Evolutionary conservation across 1,284 basidiomycete genomes (phyloP).

Genomic region (Sanghuangporus sanghuang): DNA sequence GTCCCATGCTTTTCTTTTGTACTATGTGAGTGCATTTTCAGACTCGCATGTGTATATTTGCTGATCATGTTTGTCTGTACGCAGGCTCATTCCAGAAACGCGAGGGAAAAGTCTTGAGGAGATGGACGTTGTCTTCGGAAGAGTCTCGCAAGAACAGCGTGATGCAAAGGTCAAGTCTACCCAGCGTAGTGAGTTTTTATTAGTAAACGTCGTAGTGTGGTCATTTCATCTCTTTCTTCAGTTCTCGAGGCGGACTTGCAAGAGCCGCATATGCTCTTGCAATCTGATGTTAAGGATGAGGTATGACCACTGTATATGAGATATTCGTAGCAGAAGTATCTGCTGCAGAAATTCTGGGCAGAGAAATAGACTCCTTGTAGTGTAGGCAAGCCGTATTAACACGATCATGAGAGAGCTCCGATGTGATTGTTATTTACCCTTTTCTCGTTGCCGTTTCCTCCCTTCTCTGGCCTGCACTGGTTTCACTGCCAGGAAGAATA

Average conservation of each 20-base stretch:
- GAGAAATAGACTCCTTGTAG: too few species aligned
- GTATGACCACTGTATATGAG: too few species aligned
- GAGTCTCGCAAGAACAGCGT: slow-evolving; percentile 54
- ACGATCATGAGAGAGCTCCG: too few species aligned
- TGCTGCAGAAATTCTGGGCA: too few species aligned
- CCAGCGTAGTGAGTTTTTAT: slow-evolving; percentile 28
- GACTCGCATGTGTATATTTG: background rate
- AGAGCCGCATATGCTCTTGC: background rate
- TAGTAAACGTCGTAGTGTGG: background rate
- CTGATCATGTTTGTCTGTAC: slow-evolving; percentile 30
- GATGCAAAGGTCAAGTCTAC: slow-evolving; percentile 45
- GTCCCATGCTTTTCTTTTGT: slow-evolving; percentile 40
- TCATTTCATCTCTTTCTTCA: background rate
- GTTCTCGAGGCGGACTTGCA: background rate
- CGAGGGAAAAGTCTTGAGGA: slow-evolving; percentile 70
- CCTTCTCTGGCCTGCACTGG: too few species aligned
- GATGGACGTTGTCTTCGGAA: slow-evolving; percentile 79
- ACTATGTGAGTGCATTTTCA: slow-evolving; percentile 31
- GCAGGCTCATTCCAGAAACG: slow-evolving; percentile 67
- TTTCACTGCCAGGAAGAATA: too few species aligned
- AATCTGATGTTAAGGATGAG: background rate
- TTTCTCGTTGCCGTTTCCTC: too few species aligned
- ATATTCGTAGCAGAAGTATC: too few species aligned
- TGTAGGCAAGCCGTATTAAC: too few species aligned
- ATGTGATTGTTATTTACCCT: too few species aligned